Evolutionary conservation across 1,284 basidiomycete genomes (phyloP), one percentile per base, ranked within the genome.

Genomic region (Cryptococcus jaspeensis): DNA sequence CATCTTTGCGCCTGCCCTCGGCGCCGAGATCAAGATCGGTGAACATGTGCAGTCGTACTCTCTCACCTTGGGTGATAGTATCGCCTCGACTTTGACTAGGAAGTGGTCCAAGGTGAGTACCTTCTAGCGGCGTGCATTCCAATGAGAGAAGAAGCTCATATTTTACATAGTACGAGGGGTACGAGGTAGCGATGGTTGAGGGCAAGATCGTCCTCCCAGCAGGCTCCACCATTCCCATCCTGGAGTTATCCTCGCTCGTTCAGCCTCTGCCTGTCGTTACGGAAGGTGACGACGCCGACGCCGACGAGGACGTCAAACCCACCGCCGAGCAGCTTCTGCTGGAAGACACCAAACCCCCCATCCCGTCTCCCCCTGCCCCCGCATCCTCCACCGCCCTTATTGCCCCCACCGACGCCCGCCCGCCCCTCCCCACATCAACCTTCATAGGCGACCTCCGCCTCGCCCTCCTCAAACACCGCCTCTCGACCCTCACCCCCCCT

Each of bases 391-490:
- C 28, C 28, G 28, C 28, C 28, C 5, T 32, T 9, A 32, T 9
- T 9, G n/a, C 20, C 38, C 77, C 79, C 35, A 79, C 81, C 36
- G 78, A 83, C 2, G 80, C 90, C 3, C 86, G 87, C 79, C 84
- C 1, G 80, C 93, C 3, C 18, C 41, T 61, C 5, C 89, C 90
- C 1, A 84, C 87, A 57, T 92, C 93, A 0, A 89, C 92, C 8
- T 94, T 95, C 86, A 95, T 98, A 58, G 94, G 94, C 45, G 94
- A 97, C 71, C 83, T 97, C 44, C 92, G 93, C 70, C 81, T 98
- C 28, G 91, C 90, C 0, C 83, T 85, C 1, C 83, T 98, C 42
- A 95, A 95, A 77, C 75, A 85, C 15, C 84, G 87, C 8, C 80
- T 98, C 15, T 82, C 85, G 2, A 75, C 83, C 0, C 79, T 91